phyloP scores from a whole-genome alignment of 2,329 filamentous ascomycete species.

The Trichothecium roseum region DNA sequence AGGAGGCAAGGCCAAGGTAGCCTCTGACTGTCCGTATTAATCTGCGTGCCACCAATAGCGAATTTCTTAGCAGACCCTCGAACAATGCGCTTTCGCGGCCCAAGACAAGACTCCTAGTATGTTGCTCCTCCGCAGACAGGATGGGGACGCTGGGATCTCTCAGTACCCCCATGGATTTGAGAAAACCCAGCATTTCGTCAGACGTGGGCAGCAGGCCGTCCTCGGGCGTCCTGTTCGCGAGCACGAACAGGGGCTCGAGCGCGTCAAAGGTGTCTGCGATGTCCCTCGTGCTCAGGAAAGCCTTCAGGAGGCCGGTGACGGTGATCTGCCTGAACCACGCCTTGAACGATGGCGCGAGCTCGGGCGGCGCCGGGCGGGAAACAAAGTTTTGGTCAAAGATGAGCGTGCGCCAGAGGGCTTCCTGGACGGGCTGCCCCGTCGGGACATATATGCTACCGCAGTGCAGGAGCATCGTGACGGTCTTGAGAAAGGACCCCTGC shows the following conservation, averaged over 20 bases:
- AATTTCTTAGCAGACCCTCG: conserved; percentile 8
- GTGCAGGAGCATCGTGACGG: conserved; percentile 11
- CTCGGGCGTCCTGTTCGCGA: conserved; percentile 10
- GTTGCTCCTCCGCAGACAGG: conserved; percentile 6
- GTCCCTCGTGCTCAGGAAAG: conserved; percentile 4
- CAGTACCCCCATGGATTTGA: conserved; percentile 8
- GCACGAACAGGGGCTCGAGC: conserved; percentile 11
- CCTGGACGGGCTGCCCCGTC: conserved; percentile 13
- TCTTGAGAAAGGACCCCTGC: conserved; percentile 4
- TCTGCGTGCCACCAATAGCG: conserved; percentile 8
- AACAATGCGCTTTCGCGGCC: conserved; percentile 5
- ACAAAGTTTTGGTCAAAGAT: conserved; percentile 13
- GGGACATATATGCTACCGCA: conserved; percentile 10
- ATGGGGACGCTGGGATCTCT: conserved; percentile 4
- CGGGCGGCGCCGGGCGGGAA: conserved; percentile 8
- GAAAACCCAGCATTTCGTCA: conserved; percentile 4
- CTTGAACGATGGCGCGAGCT: conserved; percentile 8
- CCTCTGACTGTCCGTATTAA: conserved; percentile 10
- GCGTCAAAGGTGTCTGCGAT: conserved; percentile 9
- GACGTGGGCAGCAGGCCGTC: conserved; percentile 10
- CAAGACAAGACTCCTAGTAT: background rate
- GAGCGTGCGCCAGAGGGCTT: conserved; percentile 16
- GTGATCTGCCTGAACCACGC: conserved; percentile 10
- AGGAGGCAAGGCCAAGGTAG: conserved; percentile 10
- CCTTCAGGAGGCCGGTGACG: conserved; percentile 5